A percentile compares a stretch with the other conserved stretches of the same genome.
Conservation (phyloP, 2,329 filamentous ascomycete species). For the Shiraia sp. region DNA sequence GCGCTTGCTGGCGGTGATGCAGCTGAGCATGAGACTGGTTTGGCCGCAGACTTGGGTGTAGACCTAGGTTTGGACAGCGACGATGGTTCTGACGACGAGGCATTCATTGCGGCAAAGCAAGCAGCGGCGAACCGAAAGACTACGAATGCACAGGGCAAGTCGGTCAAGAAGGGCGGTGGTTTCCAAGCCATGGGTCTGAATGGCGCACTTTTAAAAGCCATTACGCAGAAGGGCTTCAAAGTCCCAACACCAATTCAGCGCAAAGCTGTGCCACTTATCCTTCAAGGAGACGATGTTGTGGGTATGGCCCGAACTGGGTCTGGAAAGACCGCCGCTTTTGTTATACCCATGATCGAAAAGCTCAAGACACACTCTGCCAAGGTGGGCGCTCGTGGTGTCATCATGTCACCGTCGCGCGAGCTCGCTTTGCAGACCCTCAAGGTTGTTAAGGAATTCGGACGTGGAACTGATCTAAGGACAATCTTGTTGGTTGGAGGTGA, state of each 20-base stretch:
- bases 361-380: slow-evolving; percentile 85
- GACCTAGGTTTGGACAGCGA: slow-evolving; percentile 53
- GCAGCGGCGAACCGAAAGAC: slow-evolving; percentile 85
- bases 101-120: slow-evolving; percentile 87
- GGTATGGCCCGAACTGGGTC: slow-evolving; percentile 99
- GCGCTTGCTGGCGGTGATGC: slow-evolving; percentile 69
- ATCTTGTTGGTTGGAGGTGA: slow-evolving; percentile 93
- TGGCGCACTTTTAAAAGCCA: slow-evolving; percentile 82
- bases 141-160: slow-evolving; percentile 72
- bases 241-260: slow-evolving; percentile 97
- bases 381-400: slow-evolving; percentile 82
- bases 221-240: slow-evolving; percentile 90
- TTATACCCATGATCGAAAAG: slow-evolving; percentile 97
- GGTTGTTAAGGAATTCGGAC: slow-evolving; percentile 91
- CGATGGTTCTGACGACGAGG: slow-evolving; percentile 70
- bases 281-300: slow-evolving; percentile 93
- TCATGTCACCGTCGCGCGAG: slow-evolving; percentile 91
- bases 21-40: slow-evolving; percentile 45
- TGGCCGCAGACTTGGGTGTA: slow-evolving; percentile 43
- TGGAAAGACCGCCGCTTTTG: slow-evolving; percentile 96
- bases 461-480: slow-evolving; percentile 88
- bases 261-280: slow-evolving; percentile 89
- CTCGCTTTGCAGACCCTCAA: slow-evolving; percentile 93
- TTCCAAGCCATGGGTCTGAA: slow-evolving; percentile 96
- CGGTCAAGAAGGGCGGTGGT: slow-evolving; percentile 91